Evolutionary conservation across 805 yeast species (phyloP).

Genomic region (Saccharomyces jurei): DNA sequence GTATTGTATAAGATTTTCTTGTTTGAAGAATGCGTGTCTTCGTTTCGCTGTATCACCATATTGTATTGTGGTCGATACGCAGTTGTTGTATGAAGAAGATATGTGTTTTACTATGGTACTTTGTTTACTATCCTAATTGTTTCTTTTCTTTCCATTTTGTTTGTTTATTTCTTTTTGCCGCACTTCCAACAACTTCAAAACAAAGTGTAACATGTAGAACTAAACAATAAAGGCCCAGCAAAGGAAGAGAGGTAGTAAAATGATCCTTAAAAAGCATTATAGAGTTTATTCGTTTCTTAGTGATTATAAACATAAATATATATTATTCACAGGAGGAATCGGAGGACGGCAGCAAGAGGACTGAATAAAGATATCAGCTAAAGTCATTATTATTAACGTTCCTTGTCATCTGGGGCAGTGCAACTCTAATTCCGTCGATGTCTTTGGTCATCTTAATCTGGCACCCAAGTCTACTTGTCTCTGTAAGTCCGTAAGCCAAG

Average conservation of each 20-base stretch:
- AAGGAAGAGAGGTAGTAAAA: not conserved
- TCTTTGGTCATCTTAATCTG: conserved; percentile 85
- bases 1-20: not conserved
- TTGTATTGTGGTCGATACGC: not conserved
- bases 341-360: not conserved
- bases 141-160: not conserved
- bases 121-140: not conserved
- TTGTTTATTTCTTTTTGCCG: not conserved
- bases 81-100: not conserved
- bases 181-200: not conserved
- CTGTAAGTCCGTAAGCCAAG: conserved; percentile 93
- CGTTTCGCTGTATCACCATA: not conserved
- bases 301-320: not conserved
- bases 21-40: not conserved
- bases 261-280: not conserved
- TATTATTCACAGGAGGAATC: conserved; percentile 1
- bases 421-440: conserved; percentile 87
- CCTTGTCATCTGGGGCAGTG: conserved; percentile 95
- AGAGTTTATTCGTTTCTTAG: not conserved
- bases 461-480: conserved; percentile 92
- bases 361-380: conserved; percentile 28
- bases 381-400: conserved; percentile 81
- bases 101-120: not conserved
- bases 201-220: not conserved
- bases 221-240: not conserved